Evolutionary conservation across 208 protist species (phyloP).

Genomic region (Crithidia fasciculata): DNA sequence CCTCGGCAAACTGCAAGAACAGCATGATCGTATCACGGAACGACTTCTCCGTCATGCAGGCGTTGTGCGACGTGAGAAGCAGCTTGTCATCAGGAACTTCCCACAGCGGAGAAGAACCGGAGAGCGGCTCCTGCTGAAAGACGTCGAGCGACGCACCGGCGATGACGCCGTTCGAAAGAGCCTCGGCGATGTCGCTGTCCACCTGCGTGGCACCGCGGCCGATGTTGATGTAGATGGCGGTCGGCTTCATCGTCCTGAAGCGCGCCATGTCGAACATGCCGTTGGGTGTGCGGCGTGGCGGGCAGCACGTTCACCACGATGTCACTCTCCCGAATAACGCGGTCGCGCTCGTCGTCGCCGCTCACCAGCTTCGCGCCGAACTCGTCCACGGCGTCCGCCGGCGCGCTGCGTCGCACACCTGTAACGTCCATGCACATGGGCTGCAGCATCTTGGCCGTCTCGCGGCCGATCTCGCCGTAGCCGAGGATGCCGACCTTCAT

Average conservation of each 20-base stretch:
- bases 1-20: conserved; percentile 35
- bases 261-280: conserved; percentile 59
- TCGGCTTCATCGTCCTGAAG: conserved; percentile 74
- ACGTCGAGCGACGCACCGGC: conserved; percentile 77
- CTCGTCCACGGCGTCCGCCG: conserved; percentile 37
- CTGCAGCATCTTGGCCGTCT: conserved; percentile 36
- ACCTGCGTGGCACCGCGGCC: conserved; percentile 64
- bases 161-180: conserved; percentile 53
- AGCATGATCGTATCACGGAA: conserved; percentile 34
- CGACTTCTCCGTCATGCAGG: conserved; percentile 46
- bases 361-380: conserved; percentile 42
- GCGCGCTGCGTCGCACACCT: conserved; percentile 42
- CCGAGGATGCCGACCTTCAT: conserved; percentile 77
- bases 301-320: conserved; percentile 77
- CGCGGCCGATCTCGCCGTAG: conserved; percentile 77
- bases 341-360: conserved; percentile 36
- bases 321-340: conserved; percentile 67
- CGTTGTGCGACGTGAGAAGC: conserved; percentile 70
- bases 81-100: conserved; percentile 59
- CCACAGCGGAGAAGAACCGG: conserved; percentile 52
- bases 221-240: conserved; percentile 78
- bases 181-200: conserved; percentile 55
- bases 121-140: conserved; percentile 75
- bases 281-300: conserved; percentile 49
- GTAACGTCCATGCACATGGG: conserved; percentile 58